Evolutionary conservation across 2,329 filamentous ascomycete species (phyloP), one percentile per base, ranked within the genome.

Genomic region (Ophiostoma himal-ulmi): DNA sequence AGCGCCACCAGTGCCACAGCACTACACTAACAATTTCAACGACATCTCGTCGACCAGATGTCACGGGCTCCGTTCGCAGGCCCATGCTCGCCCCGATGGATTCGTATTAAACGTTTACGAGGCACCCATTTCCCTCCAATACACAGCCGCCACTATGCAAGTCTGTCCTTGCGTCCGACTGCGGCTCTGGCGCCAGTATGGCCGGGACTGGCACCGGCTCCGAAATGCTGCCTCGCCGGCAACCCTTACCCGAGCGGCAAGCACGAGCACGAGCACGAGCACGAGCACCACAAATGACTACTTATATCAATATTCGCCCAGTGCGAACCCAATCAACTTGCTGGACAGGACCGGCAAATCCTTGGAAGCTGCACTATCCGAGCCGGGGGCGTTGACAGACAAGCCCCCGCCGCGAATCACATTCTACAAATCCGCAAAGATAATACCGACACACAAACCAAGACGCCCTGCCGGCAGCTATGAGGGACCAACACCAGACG

Each of bases 101-200:
- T 13, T 5, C 5, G 6, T 34, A 6, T 5, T 34, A 37, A n/a
- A 36, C 11, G 52, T 11, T 48, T n/a, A 39, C 17, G 44, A 48
- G 26, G 22, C 52, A 5, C 7, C 48, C 10, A n/a, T 7, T 30
- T n/a, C n/a, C n/a, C n/a, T 26, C 22, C n/a, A 6, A 57, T 13
- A 57, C 52, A 57, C 44, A n/a, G 39, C 44, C 3, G 41, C 10
- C 44, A 60, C 22, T 1, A 74, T 74, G 73, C 73, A 72, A 69
- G 20, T 52, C 17, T 73, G 72, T 30, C 71, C 70, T 2, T 73
- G 71, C 14, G 14, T 67, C 2, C 71, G 72, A 7, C 52, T 73
- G 69, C 70, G 70, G 30, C 70, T 68, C 10, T 68, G 70, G 68
- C 67, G 41, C 54, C 70, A 70, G n/a, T 54, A 52, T n/a, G 54